Evolutionary conservation across 2,329 filamentous ascomycete genomes (phyloP).

Genomic region (Cordyceps cateniannulata): DNA sequence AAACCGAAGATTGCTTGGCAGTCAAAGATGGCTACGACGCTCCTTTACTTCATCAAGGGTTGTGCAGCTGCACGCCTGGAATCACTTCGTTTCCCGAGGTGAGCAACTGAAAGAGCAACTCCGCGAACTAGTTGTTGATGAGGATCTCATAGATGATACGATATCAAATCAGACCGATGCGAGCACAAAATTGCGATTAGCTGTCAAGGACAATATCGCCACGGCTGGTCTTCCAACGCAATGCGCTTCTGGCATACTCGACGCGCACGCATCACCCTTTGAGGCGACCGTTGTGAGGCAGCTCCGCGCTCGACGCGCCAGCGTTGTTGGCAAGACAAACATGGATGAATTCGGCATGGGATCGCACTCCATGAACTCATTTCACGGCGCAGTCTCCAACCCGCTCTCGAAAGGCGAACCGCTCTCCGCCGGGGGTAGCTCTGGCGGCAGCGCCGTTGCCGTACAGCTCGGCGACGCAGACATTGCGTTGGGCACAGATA

Average conservation of each 20-base stretch:
- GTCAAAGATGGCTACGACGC: background rate
- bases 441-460: constrained; percentile 85
- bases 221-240: constrained; percentile 64
- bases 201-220: constrained; percentile 74
- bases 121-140: background rate
- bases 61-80: constrained; percentile 24
- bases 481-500: constrained; percentile 82
- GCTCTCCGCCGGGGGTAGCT: constrained; percentile 78
- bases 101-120: background rate
- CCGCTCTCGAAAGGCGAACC: constrained; percentile 29
- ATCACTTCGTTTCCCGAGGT: constrained; percentile 31
- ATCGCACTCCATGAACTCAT: constrained; percentile 69
- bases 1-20: background rate
- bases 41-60: background rate
- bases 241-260: constrained; percentile 71
- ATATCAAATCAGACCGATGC: background rate
- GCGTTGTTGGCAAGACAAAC: constrained; percentile 74
- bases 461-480: constrained; percentile 56
- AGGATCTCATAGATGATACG: background rate
- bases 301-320: constrained; percentile 56
- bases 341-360: constrained; percentile 98
- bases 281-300: constrained; percentile 73
- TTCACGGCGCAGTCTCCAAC: constrained; percentile 58
- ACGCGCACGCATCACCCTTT: constrained; percentile 67
- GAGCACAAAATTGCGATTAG: constrained; percentile 37